Conservation (phyloP, 805 yeast genomes). For the Saccharomycopsis selenospora region DNA sequence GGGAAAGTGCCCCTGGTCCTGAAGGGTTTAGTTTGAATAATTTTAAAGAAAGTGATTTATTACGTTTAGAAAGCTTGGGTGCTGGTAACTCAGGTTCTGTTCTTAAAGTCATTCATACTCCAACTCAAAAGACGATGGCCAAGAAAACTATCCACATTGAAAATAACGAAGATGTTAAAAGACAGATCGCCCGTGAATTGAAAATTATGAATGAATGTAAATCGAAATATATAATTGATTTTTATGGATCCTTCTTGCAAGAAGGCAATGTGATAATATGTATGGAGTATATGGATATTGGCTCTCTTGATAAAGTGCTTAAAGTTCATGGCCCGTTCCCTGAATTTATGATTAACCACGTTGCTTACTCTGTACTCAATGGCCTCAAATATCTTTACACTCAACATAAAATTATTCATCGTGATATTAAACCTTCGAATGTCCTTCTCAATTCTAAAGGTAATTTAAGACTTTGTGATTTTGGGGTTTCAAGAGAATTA, state of each 20-base stretch:
- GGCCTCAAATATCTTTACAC: constrained; percentile 80
- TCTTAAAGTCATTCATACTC: constrained; percentile 77
- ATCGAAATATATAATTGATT: constrained; percentile 76
- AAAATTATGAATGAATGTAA: constrained; percentile 87
- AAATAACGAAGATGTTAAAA: constrained; percentile 65
- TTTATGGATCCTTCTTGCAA: constrained; percentile 77
- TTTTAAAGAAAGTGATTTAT: constrained; percentile 57
- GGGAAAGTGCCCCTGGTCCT: background rate
- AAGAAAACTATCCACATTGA: constrained; percentile 83
- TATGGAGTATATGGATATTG: constrained; percentile 95
- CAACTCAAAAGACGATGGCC: constrained; percentile 85
- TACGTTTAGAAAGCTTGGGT: constrained; percentile 73
- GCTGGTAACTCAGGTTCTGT: constrained; percentile 95
- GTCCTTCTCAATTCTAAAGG: constrained; percentile 84
- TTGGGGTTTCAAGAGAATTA: constrained; percentile 90
- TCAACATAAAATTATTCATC: constrained; percentile 80
- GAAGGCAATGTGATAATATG: constrained; percentile 54
- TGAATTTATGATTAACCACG: constrained; percentile 60
- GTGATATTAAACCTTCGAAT: constrained; percentile 95
- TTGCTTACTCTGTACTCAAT: constrained; percentile 66
- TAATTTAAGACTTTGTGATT: constrained; percentile 86
- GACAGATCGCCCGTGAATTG: constrained; percentile 82
- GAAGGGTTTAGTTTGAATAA: constrained; percentile 25
- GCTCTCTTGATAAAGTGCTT: constrained; percentile 77
- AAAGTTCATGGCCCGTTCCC: constrained; percentile 56